Conservation (phyloP, 2,329 filamentous ascomycete genomes). For the Aureobasidium melanogenum region DNA sequence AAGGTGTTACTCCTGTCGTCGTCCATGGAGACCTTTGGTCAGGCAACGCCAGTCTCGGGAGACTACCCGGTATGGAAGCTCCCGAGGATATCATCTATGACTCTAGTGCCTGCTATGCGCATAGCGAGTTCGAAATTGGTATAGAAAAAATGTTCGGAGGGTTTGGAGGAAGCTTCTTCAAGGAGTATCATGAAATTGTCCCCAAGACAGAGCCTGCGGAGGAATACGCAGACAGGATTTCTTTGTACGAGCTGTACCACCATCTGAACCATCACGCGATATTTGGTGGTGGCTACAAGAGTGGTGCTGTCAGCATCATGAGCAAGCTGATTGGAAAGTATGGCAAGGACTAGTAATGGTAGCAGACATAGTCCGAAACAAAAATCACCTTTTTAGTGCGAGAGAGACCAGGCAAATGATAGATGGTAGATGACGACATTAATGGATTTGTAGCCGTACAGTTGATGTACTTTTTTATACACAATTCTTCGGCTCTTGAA, state of each 20-base stretch:
- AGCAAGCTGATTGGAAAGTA: conserved; percentile 65
- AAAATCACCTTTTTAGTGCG: background rate
- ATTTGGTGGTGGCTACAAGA: conserved; percentile 72
- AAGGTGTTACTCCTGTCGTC: conserved; percentile 63
- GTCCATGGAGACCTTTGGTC: conserved; percentile 93
- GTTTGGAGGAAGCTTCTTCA: conserved; percentile 62
- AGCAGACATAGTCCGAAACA: no score
- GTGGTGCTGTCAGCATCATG: conserved; percentile 74
- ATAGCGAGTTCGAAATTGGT: conserved; percentile 82
- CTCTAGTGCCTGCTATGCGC: conserved; percentile 70
- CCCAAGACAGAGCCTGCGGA: conserved; percentile 70
- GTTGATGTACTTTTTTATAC: conserved; percentile 11
- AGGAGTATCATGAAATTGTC: conserved; percentile 66
- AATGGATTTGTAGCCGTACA: conserved; percentile 3
- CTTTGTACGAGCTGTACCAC: conserved; percentile 79
- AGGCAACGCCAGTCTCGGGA: conserved; percentile 66
- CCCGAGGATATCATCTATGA: conserved; percentile 75
- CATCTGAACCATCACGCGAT: conserved; percentile 82
- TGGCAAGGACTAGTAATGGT: conserved; percentile 23
- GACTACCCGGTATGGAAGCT: conserved; percentile 46
- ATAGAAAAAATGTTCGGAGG: conserved; percentile 98
- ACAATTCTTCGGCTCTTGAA: background rate
- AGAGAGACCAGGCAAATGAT: background rate
- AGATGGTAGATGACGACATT: background rate
- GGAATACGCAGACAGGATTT: conserved; percentile 78